Conservation (phyloP, 352 stramenopile species). For the Globisporangium nunn region DNA sequence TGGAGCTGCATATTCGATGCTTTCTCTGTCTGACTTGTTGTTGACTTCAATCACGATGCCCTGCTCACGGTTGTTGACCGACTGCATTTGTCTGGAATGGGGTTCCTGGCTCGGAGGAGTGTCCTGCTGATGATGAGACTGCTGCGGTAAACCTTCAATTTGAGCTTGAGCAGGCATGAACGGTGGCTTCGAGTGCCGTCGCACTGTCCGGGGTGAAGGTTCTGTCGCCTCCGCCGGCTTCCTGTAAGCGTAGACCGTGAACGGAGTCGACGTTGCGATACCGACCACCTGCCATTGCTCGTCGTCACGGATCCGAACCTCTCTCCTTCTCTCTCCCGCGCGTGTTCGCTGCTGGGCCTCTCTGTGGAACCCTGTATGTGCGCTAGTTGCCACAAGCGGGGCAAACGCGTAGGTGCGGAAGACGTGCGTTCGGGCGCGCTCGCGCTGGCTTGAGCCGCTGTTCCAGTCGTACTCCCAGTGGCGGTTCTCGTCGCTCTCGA, state of each 20-base stretch:
- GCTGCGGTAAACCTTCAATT: no score
- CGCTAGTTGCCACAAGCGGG: background rate
- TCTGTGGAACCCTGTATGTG: background rate
- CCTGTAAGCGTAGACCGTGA: constrained; percentile 14
- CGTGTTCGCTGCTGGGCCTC: background rate
- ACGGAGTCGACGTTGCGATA: constrained; percentile 17
- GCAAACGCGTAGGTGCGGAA: constrained; percentile 37
- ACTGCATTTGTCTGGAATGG: no score
- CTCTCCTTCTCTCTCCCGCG: background rate
- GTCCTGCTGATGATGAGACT: no score
- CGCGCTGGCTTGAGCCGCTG: constrained; percentile 39
- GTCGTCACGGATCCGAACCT: background rate
- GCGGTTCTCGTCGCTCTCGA: constrained; percentile 29
- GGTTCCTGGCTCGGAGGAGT: no score
- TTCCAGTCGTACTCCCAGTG: constrained; percentile 58
- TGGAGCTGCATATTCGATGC: background rate
- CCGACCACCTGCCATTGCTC: constrained; percentile 22
- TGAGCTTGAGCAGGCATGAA: no score
- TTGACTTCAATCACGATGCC: background rate
- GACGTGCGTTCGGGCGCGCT: constrained; percentile 29
- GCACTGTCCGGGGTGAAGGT: no score
- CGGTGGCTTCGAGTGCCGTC: no score
- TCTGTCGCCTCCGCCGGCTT: constrained; percentile 1
- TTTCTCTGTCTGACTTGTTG: background rate
- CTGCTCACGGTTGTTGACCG: no score